These are phyloP conservation scores for Neofusicoccum sp. DNA, from an alignment of 2,329 filamentous ascomycete species.

Conservation along the genomic window DNA sequence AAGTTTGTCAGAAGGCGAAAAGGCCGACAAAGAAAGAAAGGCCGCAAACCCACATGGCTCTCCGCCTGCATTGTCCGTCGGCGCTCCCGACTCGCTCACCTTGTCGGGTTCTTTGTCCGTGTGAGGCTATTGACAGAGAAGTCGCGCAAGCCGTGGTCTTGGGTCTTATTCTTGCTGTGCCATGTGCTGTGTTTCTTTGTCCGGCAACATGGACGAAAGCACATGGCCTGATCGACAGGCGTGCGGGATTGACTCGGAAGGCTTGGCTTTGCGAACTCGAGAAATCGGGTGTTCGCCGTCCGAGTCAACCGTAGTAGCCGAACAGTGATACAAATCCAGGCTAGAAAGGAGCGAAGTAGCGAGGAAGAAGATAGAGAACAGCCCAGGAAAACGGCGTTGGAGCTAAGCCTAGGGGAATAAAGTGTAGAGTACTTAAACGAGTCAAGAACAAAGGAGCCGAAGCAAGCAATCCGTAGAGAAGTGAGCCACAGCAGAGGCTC, in stretches of 20 bases:
- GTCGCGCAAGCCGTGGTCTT: neutral
- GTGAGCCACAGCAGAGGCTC: neutral
- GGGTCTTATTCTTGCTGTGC: neutral
- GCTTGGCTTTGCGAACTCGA: neutral
- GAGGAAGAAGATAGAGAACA: neutral
- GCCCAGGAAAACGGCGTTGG: neutral
- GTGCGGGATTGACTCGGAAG: neutral
- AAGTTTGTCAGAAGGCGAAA: slow-evolving; percentile 1
- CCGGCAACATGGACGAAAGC: neutral
- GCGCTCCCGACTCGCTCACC: neutral
- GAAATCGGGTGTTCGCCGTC: too few species aligned
- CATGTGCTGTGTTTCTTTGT: neutral
- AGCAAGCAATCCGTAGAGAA: neutral
- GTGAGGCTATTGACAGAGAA: neutral
- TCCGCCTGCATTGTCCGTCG: neutral
- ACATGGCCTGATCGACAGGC: neutral
- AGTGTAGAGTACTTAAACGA: neutral
- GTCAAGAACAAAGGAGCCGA: neutral
- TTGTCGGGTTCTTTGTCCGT: neutral
- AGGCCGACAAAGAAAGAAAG: neutral
- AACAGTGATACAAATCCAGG: neutral
- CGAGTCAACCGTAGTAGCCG: neutral
- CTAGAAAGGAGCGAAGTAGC: neutral
- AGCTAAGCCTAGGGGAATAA: neutral
- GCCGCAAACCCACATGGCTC: neutral